Conservation (phyloP, 2,329 filamentous ascomycete genomes). For the Colletotrichum magnum region DNA sequence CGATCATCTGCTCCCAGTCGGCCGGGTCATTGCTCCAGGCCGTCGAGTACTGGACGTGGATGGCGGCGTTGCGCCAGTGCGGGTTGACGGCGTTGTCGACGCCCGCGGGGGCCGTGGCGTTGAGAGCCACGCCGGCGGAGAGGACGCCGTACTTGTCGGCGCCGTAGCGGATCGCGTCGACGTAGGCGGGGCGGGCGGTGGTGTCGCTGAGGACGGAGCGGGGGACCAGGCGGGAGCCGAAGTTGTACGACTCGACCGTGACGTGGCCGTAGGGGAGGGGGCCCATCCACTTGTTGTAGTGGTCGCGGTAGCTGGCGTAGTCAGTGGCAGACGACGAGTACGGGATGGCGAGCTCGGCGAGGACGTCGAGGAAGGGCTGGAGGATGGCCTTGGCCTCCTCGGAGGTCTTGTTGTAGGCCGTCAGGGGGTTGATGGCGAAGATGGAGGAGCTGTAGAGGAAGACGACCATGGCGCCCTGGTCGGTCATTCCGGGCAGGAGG, state of each 20-base stretch:
- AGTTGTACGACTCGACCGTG: constrained; percentile 64
- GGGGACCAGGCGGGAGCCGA: constrained; percentile 60
- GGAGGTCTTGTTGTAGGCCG: constrained; percentile 61
- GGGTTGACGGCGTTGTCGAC: constrained; percentile 40
- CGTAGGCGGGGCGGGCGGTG: constrained; percentile 42
- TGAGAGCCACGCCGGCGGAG: constrained; percentile 43
- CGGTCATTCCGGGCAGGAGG: constrained; percentile 61
- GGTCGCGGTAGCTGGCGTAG: constrained; percentile 54
- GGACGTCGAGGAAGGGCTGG: constrained; percentile 57
- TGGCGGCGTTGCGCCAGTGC: constrained; percentile 36
- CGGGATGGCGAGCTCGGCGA: constrained; percentile 53
- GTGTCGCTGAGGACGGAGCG: constrained; percentile 51
- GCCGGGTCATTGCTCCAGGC: constrained; percentile 40
- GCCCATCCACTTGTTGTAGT: constrained; percentile 58
- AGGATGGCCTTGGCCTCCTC: constrained; percentile 60
- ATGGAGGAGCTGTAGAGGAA: constrained; percentile 62
- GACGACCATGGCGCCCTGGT: constrained; percentile 63
- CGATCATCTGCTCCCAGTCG: constrained; percentile 34
- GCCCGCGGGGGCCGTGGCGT: constrained; percentile 33
- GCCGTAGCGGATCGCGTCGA: constrained; percentile 39
- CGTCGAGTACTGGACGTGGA: constrained; percentile 40
- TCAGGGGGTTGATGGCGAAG: constrained; percentile 64
- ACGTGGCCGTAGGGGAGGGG: constrained; percentile 58
- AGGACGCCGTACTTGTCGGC: constrained; percentile 36
- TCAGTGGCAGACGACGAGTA: constrained; percentile 44